Conservation (phyloP, 495 filamentous ascomycete species). For the Lasiosphaeria hispida region DNA sequence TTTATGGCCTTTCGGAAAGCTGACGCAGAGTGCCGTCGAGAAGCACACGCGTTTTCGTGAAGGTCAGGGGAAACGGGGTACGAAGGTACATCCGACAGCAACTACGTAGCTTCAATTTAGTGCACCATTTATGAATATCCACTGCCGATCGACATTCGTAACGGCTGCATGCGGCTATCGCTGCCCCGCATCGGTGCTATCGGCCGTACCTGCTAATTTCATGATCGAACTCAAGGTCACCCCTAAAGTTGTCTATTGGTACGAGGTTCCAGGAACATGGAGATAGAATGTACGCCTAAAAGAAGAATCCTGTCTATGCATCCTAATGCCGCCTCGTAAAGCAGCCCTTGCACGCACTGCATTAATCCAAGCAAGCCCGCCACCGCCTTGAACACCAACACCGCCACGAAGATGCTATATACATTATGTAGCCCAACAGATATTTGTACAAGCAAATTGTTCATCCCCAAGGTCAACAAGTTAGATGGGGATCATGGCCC, state of each 20-base stretch:
- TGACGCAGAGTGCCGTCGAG: neutral
- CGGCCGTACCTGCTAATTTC: too few species aligned
- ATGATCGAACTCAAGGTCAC: neutral
- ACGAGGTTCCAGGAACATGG: neutral
- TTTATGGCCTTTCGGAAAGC: neutral
- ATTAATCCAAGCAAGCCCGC: neutral
- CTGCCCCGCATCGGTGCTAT: neutral
- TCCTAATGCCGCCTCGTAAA: too few species aligned
- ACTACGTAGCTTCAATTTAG: neutral
- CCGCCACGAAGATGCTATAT: slow-evolving; percentile 1
- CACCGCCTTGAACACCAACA: neutral
- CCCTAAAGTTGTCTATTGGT: neutral
- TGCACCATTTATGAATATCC: slow-evolving; percentile 9
- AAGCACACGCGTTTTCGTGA: neutral
- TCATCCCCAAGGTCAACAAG: neutral
- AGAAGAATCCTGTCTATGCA: too few species aligned
- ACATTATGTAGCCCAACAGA: neutral
- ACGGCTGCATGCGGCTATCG: neutral
- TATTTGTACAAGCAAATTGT: slow-evolving; percentile 1
- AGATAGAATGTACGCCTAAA: too few species aligned
- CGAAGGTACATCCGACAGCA: too few species aligned
- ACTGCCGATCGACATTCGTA: too few species aligned
- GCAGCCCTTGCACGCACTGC: too few species aligned
- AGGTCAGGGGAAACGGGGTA: too few species aligned
- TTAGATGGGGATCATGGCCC: slow-evolving; percentile 45